These are phyloP conservation scores for Alisma plantagoaquatica DNA, from an alignment of 106 monocot species.

Conservation along the genomic window DNA sequence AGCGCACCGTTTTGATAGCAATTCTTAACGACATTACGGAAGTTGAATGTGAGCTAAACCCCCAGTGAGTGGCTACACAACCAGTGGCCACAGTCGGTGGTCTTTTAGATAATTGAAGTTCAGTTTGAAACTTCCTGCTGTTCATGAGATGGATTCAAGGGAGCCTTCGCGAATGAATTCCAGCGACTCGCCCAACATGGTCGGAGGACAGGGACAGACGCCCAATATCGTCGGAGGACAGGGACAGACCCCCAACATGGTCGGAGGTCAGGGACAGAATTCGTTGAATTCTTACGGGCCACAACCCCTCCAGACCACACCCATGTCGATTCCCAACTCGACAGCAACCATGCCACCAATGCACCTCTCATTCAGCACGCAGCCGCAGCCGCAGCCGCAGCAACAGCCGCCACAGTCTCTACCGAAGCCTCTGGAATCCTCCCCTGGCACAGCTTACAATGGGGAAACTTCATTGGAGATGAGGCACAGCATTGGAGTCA, in stretches of 20 bases:
- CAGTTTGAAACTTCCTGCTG: not conserved
- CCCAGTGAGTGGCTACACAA: no score
- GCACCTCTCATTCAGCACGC: conserved; percentile 3
- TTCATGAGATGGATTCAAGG: conserved; percentile 6
- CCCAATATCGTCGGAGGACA: no score
- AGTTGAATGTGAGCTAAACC: no score
- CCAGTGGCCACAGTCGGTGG: no score
- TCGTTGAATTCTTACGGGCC: conserved; percentile 5
- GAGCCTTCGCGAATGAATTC: conserved; percentile 1
- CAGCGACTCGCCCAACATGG: not conserved
- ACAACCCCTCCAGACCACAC: not conserved
- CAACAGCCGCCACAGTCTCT: not conserved
- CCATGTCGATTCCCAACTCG: conserved; percentile 3
- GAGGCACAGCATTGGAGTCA: conserved; percentile 4
- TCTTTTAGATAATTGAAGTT: no score
- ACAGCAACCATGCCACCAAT: conserved; percentile 4
- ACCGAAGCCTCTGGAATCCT: no score
- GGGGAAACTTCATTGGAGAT: conserved; percentile 7
- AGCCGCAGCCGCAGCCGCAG: not conserved
- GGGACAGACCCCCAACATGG: no score
- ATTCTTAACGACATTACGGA: no score
- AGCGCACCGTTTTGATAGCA: no score
- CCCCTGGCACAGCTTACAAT: not conserved
- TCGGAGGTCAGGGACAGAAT: no score
- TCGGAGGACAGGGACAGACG: no score